Conservation (phyloP, 371 early-diverging fungal genomes). For the Lichtheimia ornata region DNA sequence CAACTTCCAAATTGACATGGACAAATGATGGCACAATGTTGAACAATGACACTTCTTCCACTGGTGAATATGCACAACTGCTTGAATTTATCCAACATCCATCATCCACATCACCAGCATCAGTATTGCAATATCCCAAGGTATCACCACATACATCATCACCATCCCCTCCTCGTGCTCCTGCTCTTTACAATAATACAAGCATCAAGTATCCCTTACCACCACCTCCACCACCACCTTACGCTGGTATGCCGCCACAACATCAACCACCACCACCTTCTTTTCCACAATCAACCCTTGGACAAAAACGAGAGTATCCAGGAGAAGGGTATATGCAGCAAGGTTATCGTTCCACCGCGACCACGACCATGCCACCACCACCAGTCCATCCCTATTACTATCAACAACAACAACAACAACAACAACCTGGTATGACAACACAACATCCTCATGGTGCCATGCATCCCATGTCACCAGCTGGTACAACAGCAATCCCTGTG, state of each 20-base stretch:
- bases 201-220: background rate
- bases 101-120: constrained; percentile 3
- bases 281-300: constrained; percentile 6
- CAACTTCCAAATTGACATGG: constrained; percentile 20
- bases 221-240: background rate
- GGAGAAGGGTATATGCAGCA: too few relatives aligned
- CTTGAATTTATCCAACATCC: constrained; percentile 19
- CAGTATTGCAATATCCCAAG: constrained; percentile 12
- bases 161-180: background rate
- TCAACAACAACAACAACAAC: constrained; percentile 11
- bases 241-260: constrained; percentile 8
- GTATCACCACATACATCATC: constrained; percentile 5
- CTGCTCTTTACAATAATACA: background rate
- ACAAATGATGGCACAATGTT: constrained; percentile 19
- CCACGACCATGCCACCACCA: too few relatives aligned
- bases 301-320: background rate
- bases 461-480: constrained; percentile 9
- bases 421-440: background rate
- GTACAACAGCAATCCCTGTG: constrained; percentile 1
- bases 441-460: constrained; percentile 6
- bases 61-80: constrained; percentile 13
- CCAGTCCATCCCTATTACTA: constrained; percentile 17
- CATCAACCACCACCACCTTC: constrained; percentile 18
- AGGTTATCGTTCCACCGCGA: too few relatives aligned
- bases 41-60: background rate